phyloP scores from a whole-genome alignment of 140 eudicot species.

The Anethum foeniculum region DNA sequence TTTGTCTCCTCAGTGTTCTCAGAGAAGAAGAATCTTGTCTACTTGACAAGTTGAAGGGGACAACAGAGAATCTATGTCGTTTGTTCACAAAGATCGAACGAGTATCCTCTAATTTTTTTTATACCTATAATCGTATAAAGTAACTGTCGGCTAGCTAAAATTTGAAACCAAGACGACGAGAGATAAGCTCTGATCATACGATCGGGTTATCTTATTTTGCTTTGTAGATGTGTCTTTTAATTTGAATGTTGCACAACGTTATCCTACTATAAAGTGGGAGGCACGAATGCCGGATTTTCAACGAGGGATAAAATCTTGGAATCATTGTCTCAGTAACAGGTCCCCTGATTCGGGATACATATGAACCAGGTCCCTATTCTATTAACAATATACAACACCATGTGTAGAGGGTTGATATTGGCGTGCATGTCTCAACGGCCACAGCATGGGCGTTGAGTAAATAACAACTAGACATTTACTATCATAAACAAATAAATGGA shows the following conservation, averaged over 20 bases:
- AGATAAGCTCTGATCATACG: too few species aligned
- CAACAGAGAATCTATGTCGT: neutral
- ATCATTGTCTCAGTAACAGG: neutral
- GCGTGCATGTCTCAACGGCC: neutral
- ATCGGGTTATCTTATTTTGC: too few species aligned
- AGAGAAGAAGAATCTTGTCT: neutral
- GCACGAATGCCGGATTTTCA: neutral
- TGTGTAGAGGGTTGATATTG: neutral
- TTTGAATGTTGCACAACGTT: neutral
- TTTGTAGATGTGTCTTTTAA: too few species aligned
- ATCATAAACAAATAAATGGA: neutral
- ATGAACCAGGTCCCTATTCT: neutral
- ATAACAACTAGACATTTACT: neutral
- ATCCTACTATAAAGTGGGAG: neutral
- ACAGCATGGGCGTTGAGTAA: slow-evolving; percentile 3
- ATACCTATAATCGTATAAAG: neutral
- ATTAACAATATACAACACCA: neutral
- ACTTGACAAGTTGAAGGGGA: slow-evolving; percentile 5
- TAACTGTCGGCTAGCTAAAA: neutral
- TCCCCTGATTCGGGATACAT: neutral
- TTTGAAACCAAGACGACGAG: too few species aligned
- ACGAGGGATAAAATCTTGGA: neutral
- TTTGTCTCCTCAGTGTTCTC: neutral
- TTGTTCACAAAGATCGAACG: neutral
- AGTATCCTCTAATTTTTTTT: neutral